A percentile compares a stretch with the other conserved stretches of the same genome.
Conservation (phyloP, 164 flowering plant genomes). For the Macadamia tetraphylla region DNA sequence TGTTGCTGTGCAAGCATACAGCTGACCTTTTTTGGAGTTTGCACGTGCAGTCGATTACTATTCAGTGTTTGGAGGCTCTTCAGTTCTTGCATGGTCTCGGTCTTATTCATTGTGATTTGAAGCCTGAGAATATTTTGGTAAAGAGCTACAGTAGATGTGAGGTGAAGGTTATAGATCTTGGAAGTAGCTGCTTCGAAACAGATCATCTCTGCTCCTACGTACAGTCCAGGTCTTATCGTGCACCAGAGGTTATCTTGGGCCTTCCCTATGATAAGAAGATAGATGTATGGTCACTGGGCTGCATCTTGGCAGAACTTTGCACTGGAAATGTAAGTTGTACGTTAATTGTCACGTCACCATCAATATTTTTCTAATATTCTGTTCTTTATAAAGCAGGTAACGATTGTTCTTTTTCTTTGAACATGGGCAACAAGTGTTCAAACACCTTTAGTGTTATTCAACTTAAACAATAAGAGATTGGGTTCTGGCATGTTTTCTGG, state of each 20-base stretch:
- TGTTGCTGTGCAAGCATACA: slow-evolving; percentile 6
- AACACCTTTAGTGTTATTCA: background rate
- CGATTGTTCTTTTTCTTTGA: no score
- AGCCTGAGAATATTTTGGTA: slow-evolving; percentile 97
- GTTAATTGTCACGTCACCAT: background rate
- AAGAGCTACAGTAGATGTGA: slow-evolving; percentile 99
- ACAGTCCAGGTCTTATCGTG: slow-evolving; percentile 98
- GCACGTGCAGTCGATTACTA: slow-evolving; percentile 87
- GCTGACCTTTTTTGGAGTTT: slow-evolving; percentile 23
- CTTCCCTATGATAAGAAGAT: slow-evolving; percentile 95
- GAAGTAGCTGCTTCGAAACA: slow-evolving; percentile 98
- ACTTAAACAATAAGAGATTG: background rate
- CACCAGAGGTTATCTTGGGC: slow-evolving; percentile 96
- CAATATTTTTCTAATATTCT: background rate
- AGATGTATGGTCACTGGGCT: slow-evolving; percentile 98
- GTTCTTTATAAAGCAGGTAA: no score
- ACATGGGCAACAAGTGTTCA: slow-evolving; percentile 5
- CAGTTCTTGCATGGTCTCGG: slow-evolving; percentile 94
- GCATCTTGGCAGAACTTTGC: slow-evolving; percentile 97
- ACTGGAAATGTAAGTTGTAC: slow-evolving; percentile 85
- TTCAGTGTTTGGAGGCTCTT: slow-evolving; percentile 96
- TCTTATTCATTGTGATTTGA: slow-evolving; percentile 95
- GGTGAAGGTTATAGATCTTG: slow-evolving; percentile 97
- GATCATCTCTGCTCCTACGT: slow-evolving; percentile 99
- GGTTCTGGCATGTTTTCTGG: no score